phyloP scores from a whole-genome alignment of 2,329 filamentous ascomycete genomes.

The Fusarium luffae region DNA sequence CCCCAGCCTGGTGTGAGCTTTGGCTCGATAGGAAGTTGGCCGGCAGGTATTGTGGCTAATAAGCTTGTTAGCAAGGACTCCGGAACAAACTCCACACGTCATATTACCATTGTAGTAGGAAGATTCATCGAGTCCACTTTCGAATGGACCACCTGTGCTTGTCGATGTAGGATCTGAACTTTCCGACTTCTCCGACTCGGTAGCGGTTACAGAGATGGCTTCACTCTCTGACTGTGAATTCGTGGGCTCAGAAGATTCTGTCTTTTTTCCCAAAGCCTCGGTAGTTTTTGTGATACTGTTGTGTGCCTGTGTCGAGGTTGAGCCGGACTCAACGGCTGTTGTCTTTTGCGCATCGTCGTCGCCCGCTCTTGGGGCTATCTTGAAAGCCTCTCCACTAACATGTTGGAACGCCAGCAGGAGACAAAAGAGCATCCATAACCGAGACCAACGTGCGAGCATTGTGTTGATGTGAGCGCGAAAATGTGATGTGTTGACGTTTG shows the following conservation, averaged over 20 bases:
- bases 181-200: constrained; percentile 26
- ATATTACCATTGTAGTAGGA: constrained; percentile 52
- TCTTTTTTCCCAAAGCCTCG: constrained; percentile 20
- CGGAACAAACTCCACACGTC: not conserved
- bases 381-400: constrained; percentile 50
- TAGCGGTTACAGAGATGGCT: constrained; percentile 22
- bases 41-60: constrained; percentile 59
- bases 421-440: constrained; percentile 54
- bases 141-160: constrained; percentile 28
- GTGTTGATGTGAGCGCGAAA: not conserved
- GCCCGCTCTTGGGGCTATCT: constrained; percentile 51
- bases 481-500: not conserved
- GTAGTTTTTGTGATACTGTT: constrained; percentile 26
- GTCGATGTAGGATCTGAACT: constrained; percentile 32
- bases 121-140: constrained; percentile 44
- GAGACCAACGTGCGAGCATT: constrained; percentile 52
- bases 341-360: constrained; percentile 23
- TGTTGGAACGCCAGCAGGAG: constrained; percentile 54
- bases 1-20: constrained; percentile 83
- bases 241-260: constrained; percentile 15
- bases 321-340: constrained; percentile 25
- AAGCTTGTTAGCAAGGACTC: constrained; percentile 4
- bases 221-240: constrained; percentile 14
- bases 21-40: constrained; percentile 77
- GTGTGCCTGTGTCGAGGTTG: constrained; percentile 20